A percentile compares a stretch with the other conserved stretches of the same genome.
phyloP scores from a whole-genome alignment of 805 yeast genomes.

The Isabelozyma pseudorhagii region DNA sequence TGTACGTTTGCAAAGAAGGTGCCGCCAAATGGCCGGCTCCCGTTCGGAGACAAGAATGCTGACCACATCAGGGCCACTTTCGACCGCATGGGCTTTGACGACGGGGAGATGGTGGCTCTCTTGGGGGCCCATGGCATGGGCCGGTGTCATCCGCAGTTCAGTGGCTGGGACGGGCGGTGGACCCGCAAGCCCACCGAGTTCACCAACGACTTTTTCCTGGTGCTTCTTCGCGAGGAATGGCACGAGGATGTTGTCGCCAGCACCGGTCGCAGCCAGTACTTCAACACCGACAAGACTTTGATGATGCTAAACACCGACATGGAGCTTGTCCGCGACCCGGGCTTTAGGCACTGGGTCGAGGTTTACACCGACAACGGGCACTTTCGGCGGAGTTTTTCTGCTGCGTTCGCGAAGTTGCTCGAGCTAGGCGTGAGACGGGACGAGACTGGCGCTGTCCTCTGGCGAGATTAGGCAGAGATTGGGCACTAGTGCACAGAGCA shows the following conservation, averaged over 20 bases:
- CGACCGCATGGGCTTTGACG: slow-evolving; percentile 55
- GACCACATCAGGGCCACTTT: slow-evolving; percentile 46
- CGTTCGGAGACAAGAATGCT: slow-evolving; percentile 46
- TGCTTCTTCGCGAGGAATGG: slow-evolving; percentile 41
- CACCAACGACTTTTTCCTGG: slow-evolving; percentile 64
- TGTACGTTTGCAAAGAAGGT: slow-evolving; percentile 18
- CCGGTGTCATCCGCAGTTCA: slow-evolving; percentile 64
- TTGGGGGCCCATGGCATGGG: slow-evolving; percentile 78
- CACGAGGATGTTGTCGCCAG: slow-evolving; percentile 44
- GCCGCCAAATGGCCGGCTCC: slow-evolving; percentile 50
- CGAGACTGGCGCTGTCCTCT: slow-evolving; percentile 1
- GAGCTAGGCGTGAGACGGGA: slow-evolving; percentile 65
- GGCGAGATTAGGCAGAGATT: background rate
- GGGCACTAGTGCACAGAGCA: background rate
- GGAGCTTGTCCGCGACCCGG: slow-evolving; percentile 61
- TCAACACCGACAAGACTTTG: slow-evolving; percentile 59
- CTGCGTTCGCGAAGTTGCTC: slow-evolving; percentile 64
- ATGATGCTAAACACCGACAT: slow-evolving; percentile 90
- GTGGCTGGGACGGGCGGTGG: slow-evolving; percentile 91
- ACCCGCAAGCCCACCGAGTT: slow-evolving; percentile 75
- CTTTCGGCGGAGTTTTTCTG: slow-evolving; percentile 63
- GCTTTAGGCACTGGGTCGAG: slow-evolving; percentile 59
- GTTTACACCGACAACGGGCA: slow-evolving; percentile 64
- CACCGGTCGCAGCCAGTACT: slow-evolving; percentile 54
- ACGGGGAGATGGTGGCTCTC: slow-evolving; percentile 69